phyloP scores from a whole-genome alignment of 148 eudicot species.

The Persicaria tinctoria region DNA sequence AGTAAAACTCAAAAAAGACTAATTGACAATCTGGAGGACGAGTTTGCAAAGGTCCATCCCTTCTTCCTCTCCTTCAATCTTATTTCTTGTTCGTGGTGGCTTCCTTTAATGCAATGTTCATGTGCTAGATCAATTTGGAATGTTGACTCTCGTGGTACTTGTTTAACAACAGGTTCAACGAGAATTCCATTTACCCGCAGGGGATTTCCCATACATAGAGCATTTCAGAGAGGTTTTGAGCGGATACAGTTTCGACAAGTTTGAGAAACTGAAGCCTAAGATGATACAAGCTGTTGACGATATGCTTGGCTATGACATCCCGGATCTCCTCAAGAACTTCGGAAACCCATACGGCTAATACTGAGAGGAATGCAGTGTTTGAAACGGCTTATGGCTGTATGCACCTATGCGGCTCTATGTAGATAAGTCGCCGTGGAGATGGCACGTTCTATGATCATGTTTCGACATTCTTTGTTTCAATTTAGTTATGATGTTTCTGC shows the following conservation, averaged over 20 bases:
- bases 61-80: neutral
- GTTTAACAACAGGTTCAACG: slow-evolving; percentile 51
- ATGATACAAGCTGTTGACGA: slow-evolving; percentile 86
- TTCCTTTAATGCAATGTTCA: too few species aligned
- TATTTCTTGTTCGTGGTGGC: neutral
- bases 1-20: slow-evolving; percentile 74
- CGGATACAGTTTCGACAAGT: slow-evolving; percentile 68
- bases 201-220: slow-evolving; percentile 80
- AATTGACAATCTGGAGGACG: slow-evolving; percentile 73
- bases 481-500: neutral
- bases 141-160: neutral
- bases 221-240: slow-evolving; percentile 64
- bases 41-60: slow-evolving; percentile 55
- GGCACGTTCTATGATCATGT: neutral
- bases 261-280: slow-evolving; percentile 87
- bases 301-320: slow-evolving; percentile 87
- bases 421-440: neutral
- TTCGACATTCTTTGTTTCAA: neutral
- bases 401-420: neutral
- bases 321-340: slow-evolving; percentile 75
- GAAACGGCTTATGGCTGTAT: neutral
- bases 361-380: neutral
- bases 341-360: slow-evolving; percentile 67
- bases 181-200: slow-evolving; percentile 74
- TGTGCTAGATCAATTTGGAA: neutral